Percentiles rank a stretch among this genome's conserved stretches.
Conservation (phyloP, 1,284 basidiomycete species). For the Leccinum colubrinum region DNA sequence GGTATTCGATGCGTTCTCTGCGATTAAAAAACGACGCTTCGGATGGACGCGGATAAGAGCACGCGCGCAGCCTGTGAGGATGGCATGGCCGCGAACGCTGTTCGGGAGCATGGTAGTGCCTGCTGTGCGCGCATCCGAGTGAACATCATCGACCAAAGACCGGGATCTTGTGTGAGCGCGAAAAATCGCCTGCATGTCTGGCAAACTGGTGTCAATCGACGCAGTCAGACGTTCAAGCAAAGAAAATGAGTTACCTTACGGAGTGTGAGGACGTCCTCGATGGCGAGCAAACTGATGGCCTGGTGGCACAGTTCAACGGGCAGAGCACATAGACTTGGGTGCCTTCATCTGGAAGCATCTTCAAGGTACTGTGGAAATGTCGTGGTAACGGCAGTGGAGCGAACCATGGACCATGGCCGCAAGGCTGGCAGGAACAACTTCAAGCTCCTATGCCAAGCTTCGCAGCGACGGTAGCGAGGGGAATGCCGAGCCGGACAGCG, state of each 20-base stretch:
- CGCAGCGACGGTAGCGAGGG: conserved; percentile 55
- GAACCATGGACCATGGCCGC: background rate
- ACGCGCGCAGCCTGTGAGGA: conserved; percentile 5
- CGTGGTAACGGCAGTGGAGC: background rate
- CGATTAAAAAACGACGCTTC: conserved; percentile 17
- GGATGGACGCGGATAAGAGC: conserved; percentile 12
- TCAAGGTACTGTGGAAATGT: too few species aligned
- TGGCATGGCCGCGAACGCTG: conserved; percentile 14
- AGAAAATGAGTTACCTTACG: conserved; percentile 11
- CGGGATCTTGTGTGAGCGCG: conserved; percentile 12
- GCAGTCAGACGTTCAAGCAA: background rate
- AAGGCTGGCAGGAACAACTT: too few species aligned
- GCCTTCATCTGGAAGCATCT: conserved; percentile 1
- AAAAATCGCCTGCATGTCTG: conserved; percentile 20
- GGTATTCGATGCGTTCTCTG: background rate
- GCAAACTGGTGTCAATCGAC: background rate
- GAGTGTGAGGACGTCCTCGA: conserved; percentile 17
- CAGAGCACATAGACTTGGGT: background rate
- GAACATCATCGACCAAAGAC: conserved; percentile 15
- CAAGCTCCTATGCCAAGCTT: conserved; percentile 36
- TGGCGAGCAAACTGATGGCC: conserved; percentile 14
- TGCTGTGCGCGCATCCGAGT: conserved; percentile 10
- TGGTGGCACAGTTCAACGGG: conserved; percentile 19
- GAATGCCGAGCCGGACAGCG: conserved; percentile 38
- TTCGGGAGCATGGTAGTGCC: conserved; percentile 17